Conservation (phyloP, 2,329 filamentous ascomycete species). For the Samsoniella hepiali region DNA sequence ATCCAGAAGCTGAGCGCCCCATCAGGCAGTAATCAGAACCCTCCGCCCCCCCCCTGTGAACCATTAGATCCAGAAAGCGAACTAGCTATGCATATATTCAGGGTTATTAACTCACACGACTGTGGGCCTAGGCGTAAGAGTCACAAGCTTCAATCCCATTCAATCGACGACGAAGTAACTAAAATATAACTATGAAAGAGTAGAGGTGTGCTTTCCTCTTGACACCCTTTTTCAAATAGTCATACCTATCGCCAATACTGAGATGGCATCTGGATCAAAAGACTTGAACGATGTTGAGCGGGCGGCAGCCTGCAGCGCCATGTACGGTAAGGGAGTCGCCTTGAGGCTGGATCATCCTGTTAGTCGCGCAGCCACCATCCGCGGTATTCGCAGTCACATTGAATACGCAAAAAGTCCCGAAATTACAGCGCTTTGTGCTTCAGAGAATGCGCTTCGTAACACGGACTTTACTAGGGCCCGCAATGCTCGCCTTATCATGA, state of each 20-base stretch:
- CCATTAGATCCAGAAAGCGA: too few relatives aligned
- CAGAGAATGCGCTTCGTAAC: not conserved
- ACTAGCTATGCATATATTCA: not conserved
- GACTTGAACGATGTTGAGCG: not conserved
- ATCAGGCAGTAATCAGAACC: too few relatives aligned
- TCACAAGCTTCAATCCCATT: not conserved
- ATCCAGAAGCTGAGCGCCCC: too few relatives aligned
- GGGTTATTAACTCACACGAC: not conserved
- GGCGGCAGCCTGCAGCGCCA: not conserved
- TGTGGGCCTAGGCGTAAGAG: not conserved
- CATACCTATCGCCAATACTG: not conserved
- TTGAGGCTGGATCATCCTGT: conserved; percentile 2
- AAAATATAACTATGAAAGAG: not conserved
- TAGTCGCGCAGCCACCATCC: conserved; percentile 1
- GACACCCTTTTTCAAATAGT: not conserved
- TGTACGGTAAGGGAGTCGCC: not conserved
- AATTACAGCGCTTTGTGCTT: conserved; percentile 1
- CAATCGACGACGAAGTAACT: not conserved
- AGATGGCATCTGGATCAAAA: conserved; percentile 1
- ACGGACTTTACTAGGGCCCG: conserved; percentile 14
- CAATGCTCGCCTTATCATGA: conserved; percentile 38
- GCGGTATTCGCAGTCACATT: conserved; percentile 7
- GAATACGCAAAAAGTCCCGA: conserved; percentile 10
- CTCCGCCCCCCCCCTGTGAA: too few relatives aligned
- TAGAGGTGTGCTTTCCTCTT: not conserved